These are phyloP conservation scores for Mycosphaerella arachidis DNA, from an alignment of 2,329 filamentous ascomycete genomes.

Conservation along the genomic window DNA sequence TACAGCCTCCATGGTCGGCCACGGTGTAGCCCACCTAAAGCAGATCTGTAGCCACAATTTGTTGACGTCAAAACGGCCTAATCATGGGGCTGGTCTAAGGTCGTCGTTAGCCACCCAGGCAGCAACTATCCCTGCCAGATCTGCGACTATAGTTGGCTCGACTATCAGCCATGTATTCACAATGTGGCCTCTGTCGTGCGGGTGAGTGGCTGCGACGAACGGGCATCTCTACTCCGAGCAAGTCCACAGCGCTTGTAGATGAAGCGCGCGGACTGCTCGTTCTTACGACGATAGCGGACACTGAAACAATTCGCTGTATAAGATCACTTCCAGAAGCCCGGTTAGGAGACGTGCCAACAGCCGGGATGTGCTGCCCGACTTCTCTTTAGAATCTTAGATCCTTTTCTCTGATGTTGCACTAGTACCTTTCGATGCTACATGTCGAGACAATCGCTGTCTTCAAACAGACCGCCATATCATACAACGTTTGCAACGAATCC, in stretches of 20 bases:
- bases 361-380: background rate
- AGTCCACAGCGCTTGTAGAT: background rate
- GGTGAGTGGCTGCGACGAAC: too few species aligned
- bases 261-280: background rate
- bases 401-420: background rate
- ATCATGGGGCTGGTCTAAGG: too few species aligned
- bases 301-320: background rate
- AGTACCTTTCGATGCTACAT: background rate
- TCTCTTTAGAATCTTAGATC: background rate
- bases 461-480: background rate
- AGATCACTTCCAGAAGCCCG: constrained; percentile 18
- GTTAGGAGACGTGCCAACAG: constrained; percentile 4
- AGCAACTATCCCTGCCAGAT: too few species aligned
- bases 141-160: too few species aligned
- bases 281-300: background rate
- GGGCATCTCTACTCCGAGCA: background rate
- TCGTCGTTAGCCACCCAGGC: too few species aligned
- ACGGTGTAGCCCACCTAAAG: too few species aligned
- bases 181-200: too few species aligned
- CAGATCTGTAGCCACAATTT: too few species aligned
- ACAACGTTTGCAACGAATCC: background rate
- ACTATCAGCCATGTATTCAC: too few species aligned
- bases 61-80: too few species aligned
- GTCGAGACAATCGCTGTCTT: background rate
- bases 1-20: too few species aligned